Evolutionary conservation across 2,329 filamentous ascomycete species (phyloP), one percentile per base, ranked within the genome.

Genomic region (Aspergillus fructus): DNA sequence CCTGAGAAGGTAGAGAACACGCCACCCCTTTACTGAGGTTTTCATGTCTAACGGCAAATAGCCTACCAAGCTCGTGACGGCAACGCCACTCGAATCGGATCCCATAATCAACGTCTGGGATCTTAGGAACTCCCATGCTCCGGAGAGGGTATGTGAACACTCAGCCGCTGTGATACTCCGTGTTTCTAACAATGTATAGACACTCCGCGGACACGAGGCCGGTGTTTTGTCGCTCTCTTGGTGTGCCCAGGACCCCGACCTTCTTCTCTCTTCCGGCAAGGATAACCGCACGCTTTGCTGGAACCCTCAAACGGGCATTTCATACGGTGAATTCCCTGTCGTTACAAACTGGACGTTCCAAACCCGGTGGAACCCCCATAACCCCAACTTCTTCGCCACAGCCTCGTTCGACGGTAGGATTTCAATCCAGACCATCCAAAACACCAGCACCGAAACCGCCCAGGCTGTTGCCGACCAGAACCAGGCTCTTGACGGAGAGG

Each of bases 301-400:
- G 94, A 97, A 97, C 74, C 91, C 94, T 1, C 90, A 94, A 69
- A 96, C 89, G 3, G 93, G 93, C 53, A 86, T 94, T 71, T 82
- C 85, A 12, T 89, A 92, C 62, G 94, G 96, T 63, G 93, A 97
- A 76, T 93, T 97, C 70, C 93, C 93, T 4, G 91, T 97, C 68
- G 93, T 96, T 53, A 97, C 93, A n/a, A 99, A 97, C 76, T 99
- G 94, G 93, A 96, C 93, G 5, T 99, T 99, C 80, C 88, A 93
- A 71, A 96, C 94, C 5, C 85, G 89, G 61, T 97, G 96, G 83
- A 93, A 96, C 73, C 94, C 94, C 30, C 87, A 90, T 65, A 96
- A 99, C 74, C 93, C 94, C 11, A 90, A 88, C 70, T 81, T 99
- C 57, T 91, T 93, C 49, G 96, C 96, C 17, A 97, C 94, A 17